Conservation (phyloP, 345 rosid genomes). For the Aegle marmelos region DNA sequence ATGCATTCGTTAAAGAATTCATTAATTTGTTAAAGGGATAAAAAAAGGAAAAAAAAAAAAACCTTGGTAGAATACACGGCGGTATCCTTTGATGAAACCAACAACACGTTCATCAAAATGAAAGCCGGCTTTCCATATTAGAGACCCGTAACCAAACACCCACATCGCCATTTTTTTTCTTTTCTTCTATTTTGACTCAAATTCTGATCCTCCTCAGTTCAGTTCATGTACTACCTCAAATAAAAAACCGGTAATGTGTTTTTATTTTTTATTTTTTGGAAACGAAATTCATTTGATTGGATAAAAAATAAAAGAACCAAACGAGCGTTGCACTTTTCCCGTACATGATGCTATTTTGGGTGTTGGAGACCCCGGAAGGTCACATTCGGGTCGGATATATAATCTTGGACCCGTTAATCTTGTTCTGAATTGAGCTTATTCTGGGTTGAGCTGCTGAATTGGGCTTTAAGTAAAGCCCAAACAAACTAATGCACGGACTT, state of each 20-base stretch:
- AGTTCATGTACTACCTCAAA: neutral
- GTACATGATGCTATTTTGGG: neutral
- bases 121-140: constrained; percentile 85
- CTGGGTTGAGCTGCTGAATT: neutral
- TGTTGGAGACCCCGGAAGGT: neutral
- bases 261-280: neutral
- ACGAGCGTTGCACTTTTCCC: neutral
- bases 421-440: neutral
- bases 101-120: constrained; percentile 63
- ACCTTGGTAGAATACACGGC: constrained; percentile 92
- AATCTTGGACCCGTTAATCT: neutral
- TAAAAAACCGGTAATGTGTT: neutral
- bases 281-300: neutral
- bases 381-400: neutral
- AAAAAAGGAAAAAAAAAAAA: no score
- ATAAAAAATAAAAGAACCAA: neutral
- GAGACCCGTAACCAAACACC: constrained; percentile 87
- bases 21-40: no score
- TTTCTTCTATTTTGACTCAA: neutral
- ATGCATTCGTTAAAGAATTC: neutral
- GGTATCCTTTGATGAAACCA: constrained; percentile 79
- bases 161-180: constrained; percentile 65
- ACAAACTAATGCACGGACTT: neutral
- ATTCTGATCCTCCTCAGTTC: neutral
- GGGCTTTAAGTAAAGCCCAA: neutral